Evolutionary conservation across 1,284 basidiomycete species (phyloP).

Genomic region (Blastosporella zonata): DNA sequence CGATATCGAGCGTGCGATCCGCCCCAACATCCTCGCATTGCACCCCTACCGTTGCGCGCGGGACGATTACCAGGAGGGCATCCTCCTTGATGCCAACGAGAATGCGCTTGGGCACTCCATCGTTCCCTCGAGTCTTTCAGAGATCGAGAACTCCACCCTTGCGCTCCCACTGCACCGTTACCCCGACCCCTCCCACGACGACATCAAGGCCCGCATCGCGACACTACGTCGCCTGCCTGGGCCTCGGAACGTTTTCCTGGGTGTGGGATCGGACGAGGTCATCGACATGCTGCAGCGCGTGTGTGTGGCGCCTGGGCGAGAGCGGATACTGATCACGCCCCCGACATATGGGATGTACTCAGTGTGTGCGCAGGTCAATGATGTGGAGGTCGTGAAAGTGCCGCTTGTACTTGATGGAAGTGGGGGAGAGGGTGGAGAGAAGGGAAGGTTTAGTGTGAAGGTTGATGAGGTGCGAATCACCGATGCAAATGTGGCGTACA

Average conservation of each 20-base stretch:
- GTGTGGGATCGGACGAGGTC: conserved; percentile 96
- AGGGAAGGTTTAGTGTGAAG: conserved; percentile 75
- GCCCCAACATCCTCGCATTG: conserved; percentile 91
- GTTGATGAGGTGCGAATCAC: conserved; percentile 64
- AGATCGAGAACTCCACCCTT: conserved; percentile 34
- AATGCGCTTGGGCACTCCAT: conserved; percentile 91
- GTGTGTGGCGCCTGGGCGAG: conserved; percentile 77
- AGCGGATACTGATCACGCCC: conserved; percentile 85
- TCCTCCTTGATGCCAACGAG: conserved; percentile 98
- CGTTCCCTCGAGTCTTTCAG: conserved; percentile 28
- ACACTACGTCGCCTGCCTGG: conserved; percentile 65
- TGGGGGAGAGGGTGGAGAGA: conserved; percentile 64
- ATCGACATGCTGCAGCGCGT: conserved; percentile 95
- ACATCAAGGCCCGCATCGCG: conserved; percentile 79
- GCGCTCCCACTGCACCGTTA: conserved; percentile 76
- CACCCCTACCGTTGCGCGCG: conserved; percentile 95
- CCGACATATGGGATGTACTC: conserved; percentile 99
- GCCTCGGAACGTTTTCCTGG: conserved; percentile 82
- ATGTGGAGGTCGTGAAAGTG: conserved; percentile 82
- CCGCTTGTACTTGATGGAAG: conserved; percentile 64
- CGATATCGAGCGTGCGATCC: conserved; percentile 78
- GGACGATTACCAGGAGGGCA: conserved; percentile 92
- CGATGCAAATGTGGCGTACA: conserved; percentile 8
- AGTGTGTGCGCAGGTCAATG: conserved; percentile 95
- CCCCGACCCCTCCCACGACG: conserved; percentile 80